phyloP scores from a whole-genome alignment of 1,284 basidiomycete genomes.

The Fomitopsis betulina region DNA sequence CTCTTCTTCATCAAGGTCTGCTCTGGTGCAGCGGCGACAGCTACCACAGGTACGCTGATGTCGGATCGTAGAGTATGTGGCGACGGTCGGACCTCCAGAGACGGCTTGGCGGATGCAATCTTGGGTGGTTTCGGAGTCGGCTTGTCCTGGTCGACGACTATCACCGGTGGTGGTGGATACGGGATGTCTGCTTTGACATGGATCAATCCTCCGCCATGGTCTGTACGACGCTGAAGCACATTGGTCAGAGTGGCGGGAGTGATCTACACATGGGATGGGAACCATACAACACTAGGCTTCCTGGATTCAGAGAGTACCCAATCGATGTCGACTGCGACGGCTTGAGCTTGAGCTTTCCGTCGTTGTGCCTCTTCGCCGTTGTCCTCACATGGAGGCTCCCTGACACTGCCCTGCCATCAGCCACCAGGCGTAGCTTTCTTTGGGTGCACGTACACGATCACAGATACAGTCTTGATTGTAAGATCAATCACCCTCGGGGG shows the following conservation, averaged over 20 bases:
- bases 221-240: constrained; percentile 10
- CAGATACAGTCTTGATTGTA: constrained; percentile 21
- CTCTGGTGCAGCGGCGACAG: background rate
- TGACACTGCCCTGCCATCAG: constrained; percentile 13
- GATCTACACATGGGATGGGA: background rate
- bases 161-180: constrained; percentile 6
- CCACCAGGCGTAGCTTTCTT: background rate
- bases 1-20: background rate
- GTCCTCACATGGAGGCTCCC: constrained; percentile 28
- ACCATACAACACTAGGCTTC: constrained; percentile 20
- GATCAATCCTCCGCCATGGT: constrained; percentile 13
- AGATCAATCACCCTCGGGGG: constrained; percentile 24
- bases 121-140: constrained; percentile 7
- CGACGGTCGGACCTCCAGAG: constrained; percentile 12
- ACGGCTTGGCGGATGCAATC: constrained; percentile 2
- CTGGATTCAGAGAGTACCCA: constrained; percentile 23
- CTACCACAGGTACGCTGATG: constrained; percentile 15
- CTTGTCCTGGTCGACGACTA: constrained; percentile 18
- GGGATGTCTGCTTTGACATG: constrained; percentile 7
- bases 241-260: background rate
- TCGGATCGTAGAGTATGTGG: constrained; percentile 16
- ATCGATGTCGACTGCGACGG: constrained; percentile 27
- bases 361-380: constrained; percentile 22
- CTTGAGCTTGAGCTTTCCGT: constrained; percentile 22
- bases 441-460: constrained; percentile 17